These are phyloP conservation scores for Tulasnella sp. DNA, from an alignment of 768 basidiomycete species.

Conservation along the genomic window DNA sequence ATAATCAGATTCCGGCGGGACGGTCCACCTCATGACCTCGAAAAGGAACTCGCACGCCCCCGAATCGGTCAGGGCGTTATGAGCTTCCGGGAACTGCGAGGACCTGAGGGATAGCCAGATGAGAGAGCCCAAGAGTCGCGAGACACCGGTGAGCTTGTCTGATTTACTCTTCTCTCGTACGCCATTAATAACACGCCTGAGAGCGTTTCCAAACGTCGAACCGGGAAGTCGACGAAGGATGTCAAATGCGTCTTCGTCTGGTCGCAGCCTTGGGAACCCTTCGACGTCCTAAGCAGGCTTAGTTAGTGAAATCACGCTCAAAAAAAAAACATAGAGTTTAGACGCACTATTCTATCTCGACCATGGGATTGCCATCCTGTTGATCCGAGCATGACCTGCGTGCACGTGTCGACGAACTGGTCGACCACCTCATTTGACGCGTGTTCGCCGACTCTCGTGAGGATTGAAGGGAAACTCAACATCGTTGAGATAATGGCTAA, in stretches of 20 bases:
- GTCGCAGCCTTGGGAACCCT: not conserved
- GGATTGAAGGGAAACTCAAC: not conserved
- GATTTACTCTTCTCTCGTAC: not conserved
- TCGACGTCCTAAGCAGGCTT: not conserved
- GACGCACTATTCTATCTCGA: not conserved
- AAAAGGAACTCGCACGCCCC: not conserved
- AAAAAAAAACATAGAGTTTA: not conserved
- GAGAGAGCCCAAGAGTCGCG: not conserved
- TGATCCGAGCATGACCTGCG: not conserved
- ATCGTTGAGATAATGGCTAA: not conserved
- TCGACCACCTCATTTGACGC: not conserved
- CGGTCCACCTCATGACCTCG: not conserved
- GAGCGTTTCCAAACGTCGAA: not conserved
- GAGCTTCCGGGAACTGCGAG: not conserved
- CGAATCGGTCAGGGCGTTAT: not conserved
- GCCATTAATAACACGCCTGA: not conserved
- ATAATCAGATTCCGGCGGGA: not conserved
- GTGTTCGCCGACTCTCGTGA: not conserved
- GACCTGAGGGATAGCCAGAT: not conserved
- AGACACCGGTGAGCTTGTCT: not conserved
- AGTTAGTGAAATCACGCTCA: not conserved
- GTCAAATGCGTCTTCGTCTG: not conserved
- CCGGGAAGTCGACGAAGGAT: not conserved
- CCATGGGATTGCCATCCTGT: not conserved
- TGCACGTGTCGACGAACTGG: not conserved